phyloP scores from a whole-genome alignment of 1,284 basidiomycete genomes.

The Phellinidium pouzarii region DNA sequence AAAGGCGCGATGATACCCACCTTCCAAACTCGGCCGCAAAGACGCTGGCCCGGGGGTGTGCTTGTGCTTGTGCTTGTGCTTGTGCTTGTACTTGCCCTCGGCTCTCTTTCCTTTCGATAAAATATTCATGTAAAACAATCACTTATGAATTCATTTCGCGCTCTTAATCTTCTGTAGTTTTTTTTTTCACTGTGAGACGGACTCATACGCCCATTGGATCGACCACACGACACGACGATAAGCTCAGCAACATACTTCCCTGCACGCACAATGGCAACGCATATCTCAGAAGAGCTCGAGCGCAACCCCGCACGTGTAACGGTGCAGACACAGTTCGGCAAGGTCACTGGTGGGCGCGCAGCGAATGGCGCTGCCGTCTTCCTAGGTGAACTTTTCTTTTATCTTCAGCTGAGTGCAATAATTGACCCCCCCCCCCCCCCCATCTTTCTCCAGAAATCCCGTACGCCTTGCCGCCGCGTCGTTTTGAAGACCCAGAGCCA shows the following conservation, averaged over 20 bases:
- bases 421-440: background rate
- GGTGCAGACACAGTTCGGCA: conserved; percentile 49
- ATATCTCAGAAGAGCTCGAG: conserved; percentile 46
- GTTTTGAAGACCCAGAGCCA: conserved; percentile 57
- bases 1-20: background rate
- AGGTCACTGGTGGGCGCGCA: conserved; percentile 50
- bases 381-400: conserved; percentile 39
- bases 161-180: too few species aligned
- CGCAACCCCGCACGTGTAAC: conserved; percentile 35
- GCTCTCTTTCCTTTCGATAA: background rate
- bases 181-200: too few species aligned
- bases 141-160: too few species aligned
- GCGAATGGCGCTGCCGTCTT: conserved; percentile 54
- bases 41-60: too few species aligned
- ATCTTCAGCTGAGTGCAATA: background rate
- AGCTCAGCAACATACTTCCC: background rate
- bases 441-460: conserved; percentile 51
- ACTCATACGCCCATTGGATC: too few species aligned
- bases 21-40: background rate
- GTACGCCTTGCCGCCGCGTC: conserved; percentile 54
- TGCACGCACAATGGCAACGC: conserved; percentile 20
- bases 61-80: background rate
- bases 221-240: too few species aligned
- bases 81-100: background rate
- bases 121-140: too few species aligned